Base-by-base conservation (phyloP, 2,329 filamentous ascomycete species). In the Dothideomycetes sp. region DNA sequence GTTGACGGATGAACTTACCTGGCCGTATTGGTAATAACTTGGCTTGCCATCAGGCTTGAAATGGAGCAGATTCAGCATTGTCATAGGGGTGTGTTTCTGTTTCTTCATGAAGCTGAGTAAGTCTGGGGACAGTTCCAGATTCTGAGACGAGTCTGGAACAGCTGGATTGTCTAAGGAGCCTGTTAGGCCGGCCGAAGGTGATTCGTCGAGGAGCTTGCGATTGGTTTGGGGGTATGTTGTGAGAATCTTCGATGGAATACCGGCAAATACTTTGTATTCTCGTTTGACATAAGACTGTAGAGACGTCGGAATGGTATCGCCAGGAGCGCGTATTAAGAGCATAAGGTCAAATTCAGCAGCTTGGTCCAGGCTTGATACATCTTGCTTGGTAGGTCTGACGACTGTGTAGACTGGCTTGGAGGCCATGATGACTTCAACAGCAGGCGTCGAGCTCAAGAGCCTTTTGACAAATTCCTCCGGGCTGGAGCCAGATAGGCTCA, bases 1-100 rank as follows among this genome's bases (percentile, higher is more conserved):
- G 61, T 59, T 51, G 0, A 60, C 60, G 46, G 73, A 73, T 18
- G 64, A 15, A 31, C 35, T 17, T 29, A 41, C 72, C n/a, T 61
- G 59, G 3, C 76, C 77, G 52, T 81, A 80, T 34, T 68, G 58
- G 14, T 70, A 59, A 48, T 80, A 81, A 35, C 64, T 60, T 12
- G 22, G 12, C 49, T 77, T 74, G 44, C 51, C 52, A 24, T 49
- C 50, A n/a, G 62, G 60, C 32, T 64, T 63, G 58, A 81, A 80
- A 30, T 74, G 63, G 4, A 81, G 64, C 3, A 80, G 59, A 44
- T 81, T 80, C 30, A 80, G 62, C 77, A 80, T 81, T 1, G 70
- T 73, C 2, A 79, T 70, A 0, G 76, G 29, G 8, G 46, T 33
- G 50, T 54, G 58, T 53, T 50, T 51, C 46, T 42, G 24, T 0